Evolutionary conservation across 1,139 yeast species (phyloP).

Genomic region (Yamadazyma atmosphaerica): DNA sequence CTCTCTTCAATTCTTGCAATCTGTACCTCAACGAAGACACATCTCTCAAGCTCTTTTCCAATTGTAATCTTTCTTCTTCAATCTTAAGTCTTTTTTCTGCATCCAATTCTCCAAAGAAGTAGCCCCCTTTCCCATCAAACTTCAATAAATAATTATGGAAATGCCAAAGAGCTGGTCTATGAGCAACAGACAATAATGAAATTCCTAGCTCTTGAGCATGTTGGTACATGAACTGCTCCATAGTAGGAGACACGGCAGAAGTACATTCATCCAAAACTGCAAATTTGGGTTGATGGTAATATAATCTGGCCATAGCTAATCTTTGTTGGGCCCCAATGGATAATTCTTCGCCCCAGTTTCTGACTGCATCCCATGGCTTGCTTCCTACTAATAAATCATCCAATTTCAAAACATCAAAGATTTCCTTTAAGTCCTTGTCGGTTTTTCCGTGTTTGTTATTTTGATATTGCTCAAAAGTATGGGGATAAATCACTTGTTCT

Average conservation of each 20-base stretch:
- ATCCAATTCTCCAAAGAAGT: conserved; percentile 66
- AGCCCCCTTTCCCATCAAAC: conserved; percentile 83
- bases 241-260: conserved; percentile 86
- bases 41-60: conserved; percentile 66
- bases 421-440: conserved; percentile 63
- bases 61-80: conserved; percentile 67
- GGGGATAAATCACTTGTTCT: conserved; percentile 90
- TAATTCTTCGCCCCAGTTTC: conserved; percentile 88
- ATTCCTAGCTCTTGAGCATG: conserved; percentile 82
- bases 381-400: conserved; percentile 49
- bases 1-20: conserved; percentile 58
- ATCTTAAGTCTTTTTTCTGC: conserved; percentile 66
- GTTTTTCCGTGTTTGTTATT: conserved; percentile 42
- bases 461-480: conserved; percentile 59
- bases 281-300: conserved; percentile 87
- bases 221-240: conserved; percentile 87
- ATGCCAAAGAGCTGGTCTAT: conserved; percentile 90
- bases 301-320: conserved; percentile 89
- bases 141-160: conserved; percentile 82
- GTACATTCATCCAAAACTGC: conserved; percentile 97
- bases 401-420: conserved; percentile 60
- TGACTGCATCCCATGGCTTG: conserved; percentile 59
- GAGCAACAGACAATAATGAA: conserved; percentile 87
- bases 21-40: conserved; percentile 67
- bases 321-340: conserved; percentile 93